phyloP scores from a whole-genome alignment of 306 rosid genomes.

The Dalbergia oliveri region DNA sequence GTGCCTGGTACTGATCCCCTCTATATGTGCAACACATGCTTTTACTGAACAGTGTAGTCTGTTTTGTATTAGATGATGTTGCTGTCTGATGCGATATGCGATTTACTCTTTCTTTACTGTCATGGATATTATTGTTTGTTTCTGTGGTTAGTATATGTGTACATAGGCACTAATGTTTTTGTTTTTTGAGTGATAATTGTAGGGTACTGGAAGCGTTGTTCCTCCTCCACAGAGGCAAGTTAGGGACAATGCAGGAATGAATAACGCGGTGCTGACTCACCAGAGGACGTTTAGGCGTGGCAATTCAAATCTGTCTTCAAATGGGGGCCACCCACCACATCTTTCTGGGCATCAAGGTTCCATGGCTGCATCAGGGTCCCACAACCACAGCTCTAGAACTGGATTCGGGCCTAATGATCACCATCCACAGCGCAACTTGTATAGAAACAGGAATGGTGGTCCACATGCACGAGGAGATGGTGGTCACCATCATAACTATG shows the following conservation, averaged over 20 bases:
- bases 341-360: constrained; percentile 55
- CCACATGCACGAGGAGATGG: constrained; percentile 81
- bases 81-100: background rate
- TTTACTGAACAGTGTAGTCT: background rate
- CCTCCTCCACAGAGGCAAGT: constrained; percentile 65
- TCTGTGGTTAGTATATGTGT: constrained; percentile 31
- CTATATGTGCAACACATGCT: no score
- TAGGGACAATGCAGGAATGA: constrained; percentile 50
- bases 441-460: constrained; percentile 65
- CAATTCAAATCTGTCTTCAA: constrained; percentile 56
- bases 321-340: constrained; percentile 60
- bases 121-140: background rate
- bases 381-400: constrained; percentile 59
- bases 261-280: constrained; percentile 51
- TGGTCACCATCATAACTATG: constrained; percentile 67
- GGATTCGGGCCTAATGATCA: constrained; percentile 69
- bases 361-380: constrained; percentile 49
- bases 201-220: constrained; percentile 66
- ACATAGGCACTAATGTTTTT: constrained; percentile 32
- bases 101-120: background rate
- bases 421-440: constrained; percentile 63
- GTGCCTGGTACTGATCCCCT: no score
- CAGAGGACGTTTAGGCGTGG: constrained; percentile 61
- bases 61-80: background rate
- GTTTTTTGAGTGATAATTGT: constrained; percentile 36